phyloP scores from a whole-genome alignment of 306 rosid species.

The Cucurbita maxima region DNA sequence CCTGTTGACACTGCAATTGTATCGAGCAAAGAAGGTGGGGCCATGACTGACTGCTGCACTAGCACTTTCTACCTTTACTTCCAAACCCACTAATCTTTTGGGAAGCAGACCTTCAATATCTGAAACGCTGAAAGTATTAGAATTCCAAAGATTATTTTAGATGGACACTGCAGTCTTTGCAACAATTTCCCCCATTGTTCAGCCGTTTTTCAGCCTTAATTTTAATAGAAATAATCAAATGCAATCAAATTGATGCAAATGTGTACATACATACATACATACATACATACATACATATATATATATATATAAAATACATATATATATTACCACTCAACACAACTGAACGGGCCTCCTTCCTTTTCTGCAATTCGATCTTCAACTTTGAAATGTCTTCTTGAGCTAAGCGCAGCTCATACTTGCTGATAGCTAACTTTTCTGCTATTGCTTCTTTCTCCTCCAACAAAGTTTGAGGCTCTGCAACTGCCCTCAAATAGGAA shows the following conservation, averaged over 20 bases:
- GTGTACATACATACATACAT: not conserved
- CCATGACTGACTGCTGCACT: not conserved
- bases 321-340: conserved; percentile 36
- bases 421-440: conserved; percentile 79
- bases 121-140: not conserved
- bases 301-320: not conserved
- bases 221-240: not conserved
- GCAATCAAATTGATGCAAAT: not conserved
- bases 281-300: not conserved
- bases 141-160: not conserved
- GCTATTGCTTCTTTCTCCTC: conserved; percentile 70
- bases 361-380: conserved; percentile 53
- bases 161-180: not conserved
- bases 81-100: not conserved
- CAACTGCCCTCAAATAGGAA: conserved; percentile 47
- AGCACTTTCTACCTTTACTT: not conserved
- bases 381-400: conserved; percentile 70
- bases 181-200: not conserved
- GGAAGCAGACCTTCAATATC: not conserved
- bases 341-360: conserved; percentile 23
- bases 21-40: not conserved
- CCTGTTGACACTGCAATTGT: not conserved
- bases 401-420: conserved; percentile 84
- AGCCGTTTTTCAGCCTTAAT: not conserved
- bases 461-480: conserved; percentile 81